A percentile compares a stretch with the other conserved stretches of the same genome.
Conservation (phyloP, 306 rosid species). For the Pterocarpus santalinus region DNA sequence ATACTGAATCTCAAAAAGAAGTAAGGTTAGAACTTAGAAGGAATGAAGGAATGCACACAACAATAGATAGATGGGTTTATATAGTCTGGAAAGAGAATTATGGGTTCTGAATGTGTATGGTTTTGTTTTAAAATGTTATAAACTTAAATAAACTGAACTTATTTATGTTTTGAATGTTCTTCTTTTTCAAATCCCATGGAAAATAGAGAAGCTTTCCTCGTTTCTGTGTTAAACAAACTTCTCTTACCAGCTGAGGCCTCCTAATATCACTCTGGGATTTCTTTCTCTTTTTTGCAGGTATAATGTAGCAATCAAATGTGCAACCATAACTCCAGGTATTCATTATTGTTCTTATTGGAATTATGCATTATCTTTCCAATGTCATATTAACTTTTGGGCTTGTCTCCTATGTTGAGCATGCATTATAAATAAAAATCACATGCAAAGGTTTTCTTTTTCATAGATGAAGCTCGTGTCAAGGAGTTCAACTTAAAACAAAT, state of each 20-base stretch:
- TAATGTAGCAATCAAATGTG: constrained; percentile 98
- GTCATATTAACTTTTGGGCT: not conserved
- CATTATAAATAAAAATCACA: constrained; percentile 45
- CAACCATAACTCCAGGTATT: constrained; percentile 97
- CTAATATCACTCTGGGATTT: constrained; percentile 15
- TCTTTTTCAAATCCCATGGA: constrained; percentile 28
- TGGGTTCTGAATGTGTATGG: constrained; percentile 20
- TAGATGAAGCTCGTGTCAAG: constrained; percentile 88
- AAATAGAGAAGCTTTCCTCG: constrained; percentile 14
- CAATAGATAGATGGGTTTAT: constrained; percentile 1
- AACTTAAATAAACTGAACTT: constrained; percentile 9
- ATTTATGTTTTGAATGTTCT: constrained; percentile 19
- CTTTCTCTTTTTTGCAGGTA: constrained; percentile 59
- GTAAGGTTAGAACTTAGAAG: constrained; percentile 23
- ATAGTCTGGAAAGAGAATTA: constrained; percentile 11
- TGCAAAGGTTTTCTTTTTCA: constrained; percentile 43
- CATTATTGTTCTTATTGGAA: constrained; percentile 17
- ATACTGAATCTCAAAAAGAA: constrained; percentile 7
- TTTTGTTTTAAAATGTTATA: constrained; percentile 7
- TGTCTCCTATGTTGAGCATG: not conserved
- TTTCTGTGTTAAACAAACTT: constrained; percentile 8
- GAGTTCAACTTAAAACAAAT: constrained; percentile 86
- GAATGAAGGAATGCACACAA: constrained; percentile 3
- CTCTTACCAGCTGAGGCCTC: constrained; percentile 8
- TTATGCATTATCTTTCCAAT: constrained; percentile 9